Conservation (phyloP, 2,329 filamentous ascomycete species). For the Pezicula radicicola region DNA sequence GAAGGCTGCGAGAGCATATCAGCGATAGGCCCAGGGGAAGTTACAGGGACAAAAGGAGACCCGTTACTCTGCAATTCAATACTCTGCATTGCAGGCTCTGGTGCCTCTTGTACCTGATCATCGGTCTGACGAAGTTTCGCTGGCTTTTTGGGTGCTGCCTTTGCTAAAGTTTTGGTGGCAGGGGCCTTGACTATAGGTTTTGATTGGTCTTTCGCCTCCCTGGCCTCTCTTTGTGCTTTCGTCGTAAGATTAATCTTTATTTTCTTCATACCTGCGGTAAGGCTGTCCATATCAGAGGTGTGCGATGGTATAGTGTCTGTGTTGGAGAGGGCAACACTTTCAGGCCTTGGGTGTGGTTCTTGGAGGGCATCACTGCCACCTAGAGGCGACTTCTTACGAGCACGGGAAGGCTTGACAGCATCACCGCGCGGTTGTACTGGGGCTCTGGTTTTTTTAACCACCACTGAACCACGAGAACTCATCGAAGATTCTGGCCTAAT, state of each 20-base stretch:
- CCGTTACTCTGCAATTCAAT: background rate
- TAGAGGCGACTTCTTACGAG: slow-evolving; percentile 23
- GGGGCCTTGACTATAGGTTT: background rate
- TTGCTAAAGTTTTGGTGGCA: background rate
- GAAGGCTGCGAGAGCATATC: slow-evolving; percentile 6
- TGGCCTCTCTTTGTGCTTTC: slow-evolving; percentile 54
- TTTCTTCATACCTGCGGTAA: slow-evolving; percentile 58
- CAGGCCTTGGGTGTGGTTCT: slow-evolving; percentile 2
- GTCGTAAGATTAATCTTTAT: slow-evolving; percentile 59
- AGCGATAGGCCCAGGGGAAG: slow-evolving; percentile 5
- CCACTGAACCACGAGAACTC: slow-evolving; percentile 38
- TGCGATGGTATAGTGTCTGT: slow-evolving; percentile 4
- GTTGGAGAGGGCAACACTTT: slow-evolving; percentile 5
- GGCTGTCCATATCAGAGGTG: slow-evolving; percentile 44
- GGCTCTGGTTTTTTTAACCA: slow-evolving; percentile 60
- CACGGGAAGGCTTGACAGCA: slow-evolving; percentile 28
- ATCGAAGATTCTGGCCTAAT: slow-evolving; percentile 39
- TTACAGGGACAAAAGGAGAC: background rate
- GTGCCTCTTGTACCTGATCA: slow-evolving; percentile 1
- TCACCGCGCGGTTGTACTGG: slow-evolving; percentile 38
- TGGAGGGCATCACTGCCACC: slow-evolving; percentile 6
- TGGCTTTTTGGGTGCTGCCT: slow-evolving; percentile 3
- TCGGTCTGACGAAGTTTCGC: slow-evolving; percentile 2
- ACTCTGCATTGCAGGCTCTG: background rate
- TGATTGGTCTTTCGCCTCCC: slow-evolving; percentile 25